Evolutionary conservation across 148 eudicot genomes (phyloP).

Genomic region (Chenopodium formosanum): DNA sequence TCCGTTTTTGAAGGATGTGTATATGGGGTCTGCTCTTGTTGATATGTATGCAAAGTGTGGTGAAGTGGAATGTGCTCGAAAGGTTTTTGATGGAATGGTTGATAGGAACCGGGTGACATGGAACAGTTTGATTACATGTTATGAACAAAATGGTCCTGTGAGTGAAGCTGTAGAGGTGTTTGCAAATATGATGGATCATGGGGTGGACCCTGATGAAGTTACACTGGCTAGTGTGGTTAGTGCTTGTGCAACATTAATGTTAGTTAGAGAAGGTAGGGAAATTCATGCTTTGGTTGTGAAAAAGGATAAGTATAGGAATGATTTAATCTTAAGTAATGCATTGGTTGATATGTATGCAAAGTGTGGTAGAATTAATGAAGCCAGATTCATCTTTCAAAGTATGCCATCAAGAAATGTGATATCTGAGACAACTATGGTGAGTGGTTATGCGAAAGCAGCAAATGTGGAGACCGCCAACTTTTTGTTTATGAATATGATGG

Average conservation of each 20-base stretch:
- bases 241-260: conserved; percentile 72
- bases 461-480: conserved; percentile 60
- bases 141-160: conserved; percentile 83
- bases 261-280: conserved; percentile 54
- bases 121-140: conserved; percentile 87
- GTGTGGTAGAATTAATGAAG: conserved; percentile 59
- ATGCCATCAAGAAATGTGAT: conserved; percentile 74
- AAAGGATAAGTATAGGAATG: conserved; percentile 48
- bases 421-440: conserved; percentile 83
- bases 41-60: conserved; percentile 86
- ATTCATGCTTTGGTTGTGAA: conserved; percentile 65
- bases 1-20: conserved; percentile 46
- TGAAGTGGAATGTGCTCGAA: conserved; percentile 53
- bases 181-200: conserved; percentile 54
- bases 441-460: conserved; percentile 79
- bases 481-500: conserved; percentile 66
- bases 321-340: conserved; percentile 73
- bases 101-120: conserved; percentile 69
- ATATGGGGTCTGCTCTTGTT: conserved; percentile 81
- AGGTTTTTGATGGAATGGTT: conserved; percentile 60
- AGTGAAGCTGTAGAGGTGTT: conserved; percentile 58
- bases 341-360: conserved; percentile 97
- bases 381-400: conserved; percentile 62
- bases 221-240: conserved; percentile 85
- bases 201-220: conserved; percentile 64